These are phyloP conservation scores for Telfairia occidentalis DNA, from an alignment of 331 rosid species.

Conservation along the genomic window DNA sequence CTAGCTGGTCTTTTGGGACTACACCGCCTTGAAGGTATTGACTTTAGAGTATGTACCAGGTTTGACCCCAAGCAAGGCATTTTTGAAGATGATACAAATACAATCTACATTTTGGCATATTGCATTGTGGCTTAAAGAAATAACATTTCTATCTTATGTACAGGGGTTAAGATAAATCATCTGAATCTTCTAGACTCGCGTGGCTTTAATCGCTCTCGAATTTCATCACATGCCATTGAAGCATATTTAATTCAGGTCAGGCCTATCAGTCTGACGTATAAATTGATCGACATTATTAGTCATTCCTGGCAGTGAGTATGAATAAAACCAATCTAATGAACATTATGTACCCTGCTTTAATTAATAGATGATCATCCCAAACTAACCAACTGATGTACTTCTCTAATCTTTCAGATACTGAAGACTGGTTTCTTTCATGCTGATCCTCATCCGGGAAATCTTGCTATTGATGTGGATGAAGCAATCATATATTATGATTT, in stretches of 20 bases:
- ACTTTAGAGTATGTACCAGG: slow-evolving; percentile 98
- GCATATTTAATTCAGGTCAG: slow-evolving; percentile 88
- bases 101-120: background rate
- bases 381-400: background rate
- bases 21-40: slow-evolving; percentile 75
- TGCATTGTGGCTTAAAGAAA: background rate
- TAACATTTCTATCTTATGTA: background rate
- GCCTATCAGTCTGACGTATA: slow-evolving; percentile 3
- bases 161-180: slow-evolving; percentile 76
- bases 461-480: slow-evolving; percentile 75
- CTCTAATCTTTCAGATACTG: slow-evolving; percentile 43
- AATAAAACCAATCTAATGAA: background rate
- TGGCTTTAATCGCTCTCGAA: slow-evolving; percentile 50
- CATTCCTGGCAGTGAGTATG: slow-evolving; percentile 1
- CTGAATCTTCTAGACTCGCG: slow-evolving; percentile 45
- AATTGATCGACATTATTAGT: background rate
- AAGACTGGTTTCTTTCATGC: slow-evolving; percentile 96
- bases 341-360: background rate
- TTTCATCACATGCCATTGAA: slow-evolving; percentile 75
- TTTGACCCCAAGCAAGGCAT: slow-evolving; percentile 15
- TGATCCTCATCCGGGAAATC: slow-evolving; percentile 98
- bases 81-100: background rate
- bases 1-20: slow-evolving; percentile 89
- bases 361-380: background rate
- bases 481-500: slow-evolving; percentile 85